These are phyloP conservation scores for Ogataea pignaliae DNA, from an alignment of 805 yeast genomes.

Conservation along the genomic window DNA sequence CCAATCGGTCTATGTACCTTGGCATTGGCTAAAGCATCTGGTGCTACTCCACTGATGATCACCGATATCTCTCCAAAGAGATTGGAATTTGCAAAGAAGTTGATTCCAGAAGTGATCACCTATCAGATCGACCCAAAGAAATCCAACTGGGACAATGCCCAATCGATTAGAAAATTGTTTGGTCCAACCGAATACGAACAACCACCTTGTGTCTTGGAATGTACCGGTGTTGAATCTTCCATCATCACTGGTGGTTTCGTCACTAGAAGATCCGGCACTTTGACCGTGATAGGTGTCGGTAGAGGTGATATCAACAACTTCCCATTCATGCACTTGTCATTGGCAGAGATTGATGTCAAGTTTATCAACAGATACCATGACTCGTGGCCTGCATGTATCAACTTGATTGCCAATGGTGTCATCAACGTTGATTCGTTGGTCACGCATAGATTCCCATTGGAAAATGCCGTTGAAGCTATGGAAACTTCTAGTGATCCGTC, in stretches of 20 bases:
- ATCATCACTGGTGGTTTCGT: slow-evolving; percentile 44
- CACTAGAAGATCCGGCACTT: slow-evolving; percentile 42
- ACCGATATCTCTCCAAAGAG: slow-evolving; percentile 44
- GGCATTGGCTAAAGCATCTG: slow-evolving; percentile 45
- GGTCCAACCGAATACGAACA: slow-evolving; percentile 33
- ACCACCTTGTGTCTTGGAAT: slow-evolving; percentile 45
- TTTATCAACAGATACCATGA: slow-evolving; percentile 52
- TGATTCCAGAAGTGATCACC: slow-evolving; percentile 44
- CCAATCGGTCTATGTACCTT: slow-evolving; percentile 54
- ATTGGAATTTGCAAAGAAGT: slow-evolving; percentile 40
- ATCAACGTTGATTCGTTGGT: slow-evolving; percentile 43
- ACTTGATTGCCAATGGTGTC: slow-evolving; percentile 40
- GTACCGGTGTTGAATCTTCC: slow-evolving; percentile 50
- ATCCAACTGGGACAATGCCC: slow-evolving; percentile 35
- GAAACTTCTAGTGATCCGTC: slow-evolving; percentile 34
- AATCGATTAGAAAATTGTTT: slow-evolving; percentile 31
- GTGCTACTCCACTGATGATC: slow-evolving; percentile 48
- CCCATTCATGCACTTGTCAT: slow-evolving; percentile 52
- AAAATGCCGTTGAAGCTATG: slow-evolving; percentile 45
- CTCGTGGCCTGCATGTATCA: slow-evolving; percentile 55
- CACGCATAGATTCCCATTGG: slow-evolving; percentile 44
- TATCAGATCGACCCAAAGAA: slow-evolving; percentile 35
- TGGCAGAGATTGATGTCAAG: slow-evolving; percentile 47
- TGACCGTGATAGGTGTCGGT: slow-evolving; percentile 51
- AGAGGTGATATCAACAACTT: slow-evolving; percentile 39